These are phyloP conservation scores for Carex kokanica DNA, from an alignment of 176 grass and related monocot genomes.

Conservation along the genomic window DNA sequence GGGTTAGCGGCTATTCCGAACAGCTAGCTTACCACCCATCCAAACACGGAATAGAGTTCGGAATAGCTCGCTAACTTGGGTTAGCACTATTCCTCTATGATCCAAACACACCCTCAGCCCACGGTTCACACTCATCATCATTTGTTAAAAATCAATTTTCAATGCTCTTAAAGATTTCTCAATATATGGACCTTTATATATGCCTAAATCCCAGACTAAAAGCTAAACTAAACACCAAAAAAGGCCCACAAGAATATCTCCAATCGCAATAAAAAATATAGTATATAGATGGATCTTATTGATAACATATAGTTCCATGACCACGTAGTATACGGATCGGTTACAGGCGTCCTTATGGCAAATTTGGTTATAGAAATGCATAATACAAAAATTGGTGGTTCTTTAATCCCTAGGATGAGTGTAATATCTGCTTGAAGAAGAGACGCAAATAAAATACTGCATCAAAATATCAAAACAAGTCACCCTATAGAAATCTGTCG, in stretches of 20 bases:
- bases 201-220: not conserved
- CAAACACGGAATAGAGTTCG: no score
- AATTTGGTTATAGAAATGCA: not conserved
- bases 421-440: not conserved
- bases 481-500: not conserved
- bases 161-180: not conserved
- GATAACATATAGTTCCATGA: not conserved
- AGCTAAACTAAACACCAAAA: not conserved
- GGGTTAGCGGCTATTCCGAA: no score
- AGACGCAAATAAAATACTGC: not conserved
- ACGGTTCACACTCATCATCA: not conserved
- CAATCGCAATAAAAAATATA: not conserved
- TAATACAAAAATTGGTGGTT: not conserved
- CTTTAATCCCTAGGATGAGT: not conserved
- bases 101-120: no score
- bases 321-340: not conserved
- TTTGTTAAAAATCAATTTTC: not conserved
- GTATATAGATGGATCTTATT: not conserved
- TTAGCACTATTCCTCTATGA: no score
- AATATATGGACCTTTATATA: not conserved
- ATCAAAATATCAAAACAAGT: not conserved
- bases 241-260: not conserved
- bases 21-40: no score
- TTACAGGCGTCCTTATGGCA: not conserved
- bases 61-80: no score